Evolutionary conservation across 371 early-diverging fungal genomes (phyloP), one percentile per base, ranked within the genome.

Genomic region (Fennellomyces sp.): DNA sequence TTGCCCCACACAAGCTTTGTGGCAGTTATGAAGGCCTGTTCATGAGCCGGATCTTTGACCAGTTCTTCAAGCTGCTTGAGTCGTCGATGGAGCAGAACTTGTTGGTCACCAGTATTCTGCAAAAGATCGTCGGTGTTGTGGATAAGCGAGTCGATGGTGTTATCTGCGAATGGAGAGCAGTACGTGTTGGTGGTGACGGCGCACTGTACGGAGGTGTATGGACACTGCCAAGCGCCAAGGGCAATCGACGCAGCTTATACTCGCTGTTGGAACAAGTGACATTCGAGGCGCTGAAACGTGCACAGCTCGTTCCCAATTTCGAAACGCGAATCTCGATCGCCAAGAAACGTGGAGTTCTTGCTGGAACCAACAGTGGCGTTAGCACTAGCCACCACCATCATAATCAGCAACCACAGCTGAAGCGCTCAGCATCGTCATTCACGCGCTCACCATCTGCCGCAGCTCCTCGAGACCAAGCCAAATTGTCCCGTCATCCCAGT

Each of bases 231-330:
- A 66, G 69, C 23, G 66, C 70, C 8, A 73, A 73, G 39, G 66
- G 67, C 15, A 73, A 68, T 35, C 66, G 81, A 33, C 66, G 78
- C 10, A 76, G 72, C 31, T 55, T 81, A 26, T 81, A 78, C 56
- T 71, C 78, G 4, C 42, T 81, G 15, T 50, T 81, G 45, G 81
- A 81, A 27, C 73, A 81, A 62, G 73, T 81, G 6, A 81, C 81
- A 2, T 78, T 78, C 63, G 81, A 81, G 58, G 81, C 81, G 13
- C 52, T 78, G 13, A 81, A 78, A 39, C 68, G 81, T 21, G 81
- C 81, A 7, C 78, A 81, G 41, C 58, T 78, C 0, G 81, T 81
- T 10, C 81, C 81, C 15, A 81, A 81, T 51, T 81, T 81, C 53
- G 81, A 81, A 51, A 76, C 76, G 1, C 70, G 81, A 15, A 77